These are phyloP conservation scores for Acer negundo DNA, from an alignment of 345 rosid genomes.

Conservation along the genomic window DNA sequence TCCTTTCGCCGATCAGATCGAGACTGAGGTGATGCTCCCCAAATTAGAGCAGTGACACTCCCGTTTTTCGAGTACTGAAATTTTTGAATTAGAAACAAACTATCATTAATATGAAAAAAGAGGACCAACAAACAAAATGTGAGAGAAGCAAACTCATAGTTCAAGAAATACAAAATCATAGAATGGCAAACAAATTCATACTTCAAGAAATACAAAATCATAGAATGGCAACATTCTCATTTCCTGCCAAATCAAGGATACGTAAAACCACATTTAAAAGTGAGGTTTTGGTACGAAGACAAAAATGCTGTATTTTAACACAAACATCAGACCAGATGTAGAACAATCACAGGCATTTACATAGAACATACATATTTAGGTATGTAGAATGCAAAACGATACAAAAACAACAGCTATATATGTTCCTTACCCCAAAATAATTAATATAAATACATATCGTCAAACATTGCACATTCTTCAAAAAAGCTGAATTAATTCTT, in stretches of 20 bases:
- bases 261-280: neutral
- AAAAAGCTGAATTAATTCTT: too few relatives aligned
- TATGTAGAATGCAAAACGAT: too few relatives aligned
- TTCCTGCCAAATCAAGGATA: neutral
- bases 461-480: too few relatives aligned
- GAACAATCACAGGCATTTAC: neutral
- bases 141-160: neutral
- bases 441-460: too few relatives aligned
- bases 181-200: neutral
- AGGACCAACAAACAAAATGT: constrained; percentile 3
- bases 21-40: constrained; percentile 99
- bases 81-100: constrained; percentile 26
- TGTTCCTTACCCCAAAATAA: too few relatives aligned
- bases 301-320: neutral
- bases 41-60: constrained; percentile 75
- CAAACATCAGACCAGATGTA: neutral
- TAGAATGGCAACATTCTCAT: neutral
- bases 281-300: neutral
- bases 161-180: neutral
- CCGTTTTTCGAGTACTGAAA: constrained; percentile 75
- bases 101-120: neutral
- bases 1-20: constrained; percentile 95
- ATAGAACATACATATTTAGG: neutral
- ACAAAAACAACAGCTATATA: too few relatives aligned
- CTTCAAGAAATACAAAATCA: neutral